Evolutionary conservation across 345 rosid genomes (phyloP), one percentile per base, ranked within the genome.

Genomic region (Lumnitzera racemosa): DNA sequence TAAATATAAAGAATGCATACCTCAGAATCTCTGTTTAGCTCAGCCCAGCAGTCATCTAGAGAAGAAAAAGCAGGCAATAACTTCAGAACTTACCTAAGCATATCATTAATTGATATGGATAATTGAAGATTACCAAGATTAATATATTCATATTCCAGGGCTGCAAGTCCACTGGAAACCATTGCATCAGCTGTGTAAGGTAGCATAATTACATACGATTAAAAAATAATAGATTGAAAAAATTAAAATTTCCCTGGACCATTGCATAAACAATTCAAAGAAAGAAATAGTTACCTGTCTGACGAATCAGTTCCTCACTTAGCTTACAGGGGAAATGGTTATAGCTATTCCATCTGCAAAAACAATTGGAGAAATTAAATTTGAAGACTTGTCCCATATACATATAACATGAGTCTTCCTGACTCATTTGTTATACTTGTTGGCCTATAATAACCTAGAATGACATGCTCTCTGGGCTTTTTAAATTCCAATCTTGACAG

Each of bases 31-130:
- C 79, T 58, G 47, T 67, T 55, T 9, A 53, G 64, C 25, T 80
- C 79, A 47, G 74, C 84, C 84, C 84, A 80, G 56, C 81, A 68
- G 61, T 80, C 84, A 62, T 80, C 84, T 80, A 43, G 7, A 29
- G 10, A 23, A 61, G 11, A 2, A 54, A 8, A 31, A n/a, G n/a
- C 24, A 46, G 25, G 13, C 12, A 24, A 25, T 15, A 15, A 2
- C 15, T 13, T 24, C 27, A 24, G 24, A 55, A 47, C 24, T 46
- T 16, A 24, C 53, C 50, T 16, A 0, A 27, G 23, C 43, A 13
- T 47, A 60, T 15, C 5, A 27, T 27, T 27, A 27, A 27, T 27
- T 27, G 31, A 27, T 27, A 1, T 2, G 5, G 31, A 27, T 27
- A 27, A 27, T 27, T 27, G 31, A 27, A 24, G 2, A 15, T 63